Evolutionary conservation across 495 filamentous ascomycete genomes (phyloP).

Genomic region (Penicillium soppii): DNA sequence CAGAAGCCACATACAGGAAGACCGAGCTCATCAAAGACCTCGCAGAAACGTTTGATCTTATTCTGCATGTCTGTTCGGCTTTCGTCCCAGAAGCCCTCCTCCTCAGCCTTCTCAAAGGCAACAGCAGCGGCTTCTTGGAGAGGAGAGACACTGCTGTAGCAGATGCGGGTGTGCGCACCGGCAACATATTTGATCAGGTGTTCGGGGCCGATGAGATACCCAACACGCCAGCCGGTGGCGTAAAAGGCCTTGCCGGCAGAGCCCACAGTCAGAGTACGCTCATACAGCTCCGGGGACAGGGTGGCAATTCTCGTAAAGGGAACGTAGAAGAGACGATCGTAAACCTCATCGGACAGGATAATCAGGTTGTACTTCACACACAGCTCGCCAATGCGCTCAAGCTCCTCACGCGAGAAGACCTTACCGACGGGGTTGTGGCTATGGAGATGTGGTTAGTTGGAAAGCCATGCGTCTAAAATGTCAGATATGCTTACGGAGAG

Average conservation of each 20-base stretch:
- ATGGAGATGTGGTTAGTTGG: slow-evolving; percentile 2
- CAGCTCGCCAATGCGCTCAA: slow-evolving; percentile 83
- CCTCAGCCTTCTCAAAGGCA: slow-evolving; percentile 87
- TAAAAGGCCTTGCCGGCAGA: slow-evolving; percentile 98
- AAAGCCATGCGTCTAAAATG: not conserved
- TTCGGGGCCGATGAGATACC: slow-evolving; percentile 87
- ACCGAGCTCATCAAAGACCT: slow-evolving; percentile 83
- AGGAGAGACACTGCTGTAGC: slow-evolving; percentile 89
- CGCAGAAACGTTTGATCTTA: slow-evolving; percentile 87
- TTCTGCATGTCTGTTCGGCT: slow-evolving; percentile 79
- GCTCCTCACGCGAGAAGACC: slow-evolving; percentile 80
- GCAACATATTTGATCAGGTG: slow-evolving; percentile 89
- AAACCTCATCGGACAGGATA: slow-evolving; percentile 94
- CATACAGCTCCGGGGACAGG: slow-evolving; percentile 80
- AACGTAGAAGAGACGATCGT: slow-evolving; percentile 91
- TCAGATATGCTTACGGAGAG: slow-evolving; percentile 33
- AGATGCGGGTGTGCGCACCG: slow-evolving; percentile 92
- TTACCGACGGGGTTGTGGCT: slow-evolving; percentile 97
- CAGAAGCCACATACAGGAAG: slow-evolving; percentile 57
- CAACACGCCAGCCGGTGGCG: slow-evolving; percentile 93
- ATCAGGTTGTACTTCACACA: slow-evolving; percentile 92
- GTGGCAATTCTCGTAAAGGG: slow-evolving; percentile 92
- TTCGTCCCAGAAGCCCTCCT: slow-evolving; percentile 84
- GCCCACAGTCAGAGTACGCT: slow-evolving; percentile 87
- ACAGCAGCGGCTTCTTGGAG: slow-evolving; percentile 96